A percentile compares a stretch with the other conserved stretches of the same genome.
phyloP scores from a whole-genome alignment of 805 yeast genomes.

The Starmerella riodocensis region DNA sequence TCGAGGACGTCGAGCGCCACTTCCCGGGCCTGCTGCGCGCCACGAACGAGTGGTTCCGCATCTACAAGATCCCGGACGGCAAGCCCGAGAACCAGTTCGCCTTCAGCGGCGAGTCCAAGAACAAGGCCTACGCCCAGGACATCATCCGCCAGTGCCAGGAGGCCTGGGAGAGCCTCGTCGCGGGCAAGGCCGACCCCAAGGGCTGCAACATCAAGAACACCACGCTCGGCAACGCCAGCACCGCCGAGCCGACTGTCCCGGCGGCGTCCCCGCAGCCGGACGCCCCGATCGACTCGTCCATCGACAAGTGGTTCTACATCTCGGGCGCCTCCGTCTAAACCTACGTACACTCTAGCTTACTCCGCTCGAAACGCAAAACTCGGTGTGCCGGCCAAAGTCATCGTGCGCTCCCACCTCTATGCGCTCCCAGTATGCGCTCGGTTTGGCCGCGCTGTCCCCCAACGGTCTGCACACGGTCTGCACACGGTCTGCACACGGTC shows the following conservation, averaged over 20 bases:
- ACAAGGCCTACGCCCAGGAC: slow-evolving; percentile 73
- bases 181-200: slow-evolving; percentile 49
- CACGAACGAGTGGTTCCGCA: slow-evolving; percentile 96
- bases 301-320: slow-evolving; percentile 98
- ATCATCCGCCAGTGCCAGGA: slow-evolving; percentile 68
- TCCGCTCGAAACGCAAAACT: too few species aligned
- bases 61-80: slow-evolving; percentile 96
- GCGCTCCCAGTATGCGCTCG: too few species aligned
- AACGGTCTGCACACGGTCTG: too few species aligned
- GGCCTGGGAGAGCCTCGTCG: slow-evolving; percentile 68
- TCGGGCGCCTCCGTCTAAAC: slow-evolving; percentile 32
- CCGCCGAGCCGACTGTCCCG: slow-evolving; percentile 37
- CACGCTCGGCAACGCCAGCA: slow-evolving; percentile 38
- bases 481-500: too few species aligned
- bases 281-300: slow-evolving; percentile 90
- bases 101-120: slow-evolving; percentile 86
- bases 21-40: slow-evolving; percentile 89
- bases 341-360: neutral
- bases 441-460: too few species aligned
- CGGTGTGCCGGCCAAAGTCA: too few species aligned
- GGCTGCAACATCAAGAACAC: slow-evolving; percentile 68
- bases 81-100: slow-evolving; percentile 95
- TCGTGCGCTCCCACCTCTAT: too few species aligned
- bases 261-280: slow-evolving; percentile 59
- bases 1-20: slow-evolving; percentile 78